Evolutionary conservation across 208 protist genomes (phyloP).

Genomic region (Trypanosoma boissoni): DNA sequence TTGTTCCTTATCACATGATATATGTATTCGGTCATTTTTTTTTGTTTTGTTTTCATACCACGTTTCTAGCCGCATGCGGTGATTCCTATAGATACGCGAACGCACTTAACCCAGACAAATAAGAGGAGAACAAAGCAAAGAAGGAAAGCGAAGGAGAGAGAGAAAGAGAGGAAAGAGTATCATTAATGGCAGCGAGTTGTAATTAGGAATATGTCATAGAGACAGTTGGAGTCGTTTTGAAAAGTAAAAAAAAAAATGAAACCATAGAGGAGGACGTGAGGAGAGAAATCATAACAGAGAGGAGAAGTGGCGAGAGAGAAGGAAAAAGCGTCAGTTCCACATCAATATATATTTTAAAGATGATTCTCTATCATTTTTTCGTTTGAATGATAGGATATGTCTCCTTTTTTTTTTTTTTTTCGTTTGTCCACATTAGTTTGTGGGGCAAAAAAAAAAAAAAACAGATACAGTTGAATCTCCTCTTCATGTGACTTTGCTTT

Average conservation of each 20-base stretch:
- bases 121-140: not conserved
- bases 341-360: not conserved
- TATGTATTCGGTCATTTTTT: no score
- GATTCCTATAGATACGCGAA: no score
- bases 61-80: no score
- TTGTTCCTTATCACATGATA: not conserved
- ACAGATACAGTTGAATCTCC: no score
- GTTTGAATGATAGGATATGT: constrained; percentile 4
- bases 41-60: no score
- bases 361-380: constrained; percentile 4
- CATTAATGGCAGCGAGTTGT: not conserved
- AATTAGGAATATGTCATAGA: not conserved
- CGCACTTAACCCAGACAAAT: no score
- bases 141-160: not conserved
- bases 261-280: no score
- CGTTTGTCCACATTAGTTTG: constrained; percentile 2
- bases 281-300: no score
- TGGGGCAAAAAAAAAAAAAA: no score
- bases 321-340: not conserved
- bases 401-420: constrained; percentile 14
- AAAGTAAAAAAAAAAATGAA: not conserved
- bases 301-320: no score
- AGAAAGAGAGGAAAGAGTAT: not conserved
- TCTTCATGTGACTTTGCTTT: no score
- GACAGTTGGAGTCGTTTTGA: not conserved